Evolutionary conservation across 129 eudicot genomes (phyloP), one percentile per base, ranked within the genome.

Genomic region (Cynara cardunculus): DNA sequence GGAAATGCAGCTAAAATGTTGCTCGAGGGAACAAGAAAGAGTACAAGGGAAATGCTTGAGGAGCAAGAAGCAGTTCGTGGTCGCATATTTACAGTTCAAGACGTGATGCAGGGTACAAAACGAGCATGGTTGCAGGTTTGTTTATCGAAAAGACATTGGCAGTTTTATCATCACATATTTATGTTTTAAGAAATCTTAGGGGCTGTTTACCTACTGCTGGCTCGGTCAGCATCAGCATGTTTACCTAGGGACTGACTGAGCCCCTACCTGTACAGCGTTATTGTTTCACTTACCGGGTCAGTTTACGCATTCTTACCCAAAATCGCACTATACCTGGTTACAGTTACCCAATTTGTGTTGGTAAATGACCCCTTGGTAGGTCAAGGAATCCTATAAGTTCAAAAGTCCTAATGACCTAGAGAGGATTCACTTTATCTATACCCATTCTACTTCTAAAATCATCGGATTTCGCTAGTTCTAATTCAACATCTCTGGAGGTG

Each of bases 51-150:
- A 85, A 95, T 95, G 99, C 86, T 95, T 41, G 97, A 90, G 64
- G 99, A 95, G 85, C 99, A 95, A 89, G 99, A 95, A 87, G 99
- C 99, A 25, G 99, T 90, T 76, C 96, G 99, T 78, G 99, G 97
- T 81, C 97, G 99, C 79, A 84, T 95, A 72, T 95, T 95, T 83
- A 95, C 97, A 76, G 87, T 95, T 76, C 99, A 95, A 89, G 99
- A 95, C 77, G 99, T 95, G 82, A 92, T 92, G 99, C 99, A 95
- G 84, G 86, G 97, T 83, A 95, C 91, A 24, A 77, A 89, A 65
- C 97, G 99, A 67, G 97, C 99, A 80, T 95, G 97, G 97, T 85
- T 95, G 82, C 97, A 95, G 99, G 97, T 92, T 65, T 61, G 89
- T 77, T 62, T 30, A 25, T 25, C 18, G 8, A 56, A 49, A 18